phyloP scores from a whole-genome alignment of 2,329 filamentous ascomycete species.

The Aphanoascus verrucosus region DNA sequence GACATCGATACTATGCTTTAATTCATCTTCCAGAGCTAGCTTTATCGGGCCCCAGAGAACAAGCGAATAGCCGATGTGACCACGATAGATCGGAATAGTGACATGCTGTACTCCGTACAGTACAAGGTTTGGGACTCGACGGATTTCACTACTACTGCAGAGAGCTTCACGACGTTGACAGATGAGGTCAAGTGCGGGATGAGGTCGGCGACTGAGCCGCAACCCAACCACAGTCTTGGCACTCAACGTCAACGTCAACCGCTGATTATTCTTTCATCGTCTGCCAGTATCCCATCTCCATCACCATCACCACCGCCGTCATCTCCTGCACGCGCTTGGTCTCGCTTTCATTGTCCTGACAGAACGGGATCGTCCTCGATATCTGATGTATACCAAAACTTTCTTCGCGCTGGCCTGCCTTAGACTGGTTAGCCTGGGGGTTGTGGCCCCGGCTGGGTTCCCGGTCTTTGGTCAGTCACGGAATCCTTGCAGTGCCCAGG shows the following conservation, averaged over 20 bases:
- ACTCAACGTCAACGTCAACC: not conserved
- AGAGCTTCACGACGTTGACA: not conserved
- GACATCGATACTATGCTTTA: too few relatives aligned
- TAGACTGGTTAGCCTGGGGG: not conserved
- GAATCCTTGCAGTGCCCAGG: slow-evolving; percentile 16
- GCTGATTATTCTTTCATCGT: not conserved
- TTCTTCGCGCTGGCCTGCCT: not conserved
- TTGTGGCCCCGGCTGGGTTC: slow-evolving; percentile 9
- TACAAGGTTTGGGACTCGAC: not conserved
- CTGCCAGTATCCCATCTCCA: not conserved
- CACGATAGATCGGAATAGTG: too few relatives aligned
- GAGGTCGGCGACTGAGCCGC: not conserved
- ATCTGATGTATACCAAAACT: slow-evolving; percentile 10
- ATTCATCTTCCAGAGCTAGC: too few relatives aligned
- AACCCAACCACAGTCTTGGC: not conserved
- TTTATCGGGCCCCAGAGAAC: too few relatives aligned
- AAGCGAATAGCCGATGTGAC: too few relatives aligned
- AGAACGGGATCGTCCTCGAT: not conserved
- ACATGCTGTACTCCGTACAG: not conserved
- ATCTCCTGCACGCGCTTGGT: not conserved
- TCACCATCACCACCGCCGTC: not conserved
- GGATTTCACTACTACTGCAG: not conserved
- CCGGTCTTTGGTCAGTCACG: slow-evolving; percentile 15
- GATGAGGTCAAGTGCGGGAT: not conserved
- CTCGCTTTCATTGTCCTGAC: not conserved